A percentile compares a stretch with the other conserved stretches of the same genome.
Evolutionary conservation across 495 filamentous ascomycete genomes (phyloP).

Genomic region (Penicillium simplicissimum): DNA sequence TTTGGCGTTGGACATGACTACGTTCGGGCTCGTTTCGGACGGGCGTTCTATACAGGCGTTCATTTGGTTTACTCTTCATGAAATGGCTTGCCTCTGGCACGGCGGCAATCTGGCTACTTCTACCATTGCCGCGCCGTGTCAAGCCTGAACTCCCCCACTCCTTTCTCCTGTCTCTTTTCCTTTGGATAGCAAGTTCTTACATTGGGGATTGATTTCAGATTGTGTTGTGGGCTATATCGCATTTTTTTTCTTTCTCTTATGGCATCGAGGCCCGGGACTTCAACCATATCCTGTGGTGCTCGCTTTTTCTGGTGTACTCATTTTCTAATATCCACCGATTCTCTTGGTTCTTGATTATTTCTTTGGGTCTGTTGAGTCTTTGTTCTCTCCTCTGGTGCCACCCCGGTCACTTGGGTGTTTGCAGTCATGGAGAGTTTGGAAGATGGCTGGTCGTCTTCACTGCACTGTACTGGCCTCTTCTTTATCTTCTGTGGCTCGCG

Average conservation of each 20-base stretch:
- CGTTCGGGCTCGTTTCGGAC: conserved; percentile 4
- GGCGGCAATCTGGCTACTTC: conserved; percentile 5
- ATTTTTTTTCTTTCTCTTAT: not conserved
- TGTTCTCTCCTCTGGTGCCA: conserved; percentile 2
- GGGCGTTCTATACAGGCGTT: conserved; percentile 1
- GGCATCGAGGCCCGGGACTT: conserved; percentile 19
- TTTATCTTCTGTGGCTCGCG: not conserved
- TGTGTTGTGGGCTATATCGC: not conserved
- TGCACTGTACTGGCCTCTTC: conserved; percentile 34
- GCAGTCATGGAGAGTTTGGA: not conserved
- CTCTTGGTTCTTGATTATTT: conserved; percentile 4
- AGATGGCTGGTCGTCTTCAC: conserved; percentile 36
- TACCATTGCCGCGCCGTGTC: conserved; percentile 3
- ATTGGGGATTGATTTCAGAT: not conserved
- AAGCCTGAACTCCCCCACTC: not conserved
- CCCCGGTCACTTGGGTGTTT: not conserved
- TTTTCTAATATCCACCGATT: conserved; percentile 4
- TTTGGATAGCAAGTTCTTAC: not conserved
- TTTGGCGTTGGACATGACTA: conserved; percentile 6
- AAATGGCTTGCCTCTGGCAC: conserved; percentile 11
- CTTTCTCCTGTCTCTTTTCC: not conserved
- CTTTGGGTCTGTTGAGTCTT: not conserved
- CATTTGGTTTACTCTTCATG: not conserved
- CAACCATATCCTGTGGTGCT: conserved; percentile 10
- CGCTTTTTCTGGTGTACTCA: conserved; percentile 8